phyloP scores from a whole-genome alignment of 1,284 basidiomycete species.

The Trichosporon sp. region DNA sequence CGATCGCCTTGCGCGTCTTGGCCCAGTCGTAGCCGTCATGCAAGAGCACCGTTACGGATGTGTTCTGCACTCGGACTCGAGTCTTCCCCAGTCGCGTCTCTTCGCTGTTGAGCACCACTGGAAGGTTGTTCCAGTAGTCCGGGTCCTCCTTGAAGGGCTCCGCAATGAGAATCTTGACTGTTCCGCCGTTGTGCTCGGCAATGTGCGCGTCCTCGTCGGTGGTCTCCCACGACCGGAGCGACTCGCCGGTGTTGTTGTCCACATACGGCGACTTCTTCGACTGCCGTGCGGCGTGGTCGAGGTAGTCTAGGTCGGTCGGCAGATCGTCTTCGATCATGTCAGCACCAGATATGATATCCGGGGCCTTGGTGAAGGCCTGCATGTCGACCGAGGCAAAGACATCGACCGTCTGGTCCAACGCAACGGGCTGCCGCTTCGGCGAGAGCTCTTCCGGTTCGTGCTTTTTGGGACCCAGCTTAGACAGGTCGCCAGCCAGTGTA shows the following conservation, averaged over 20 bases:
- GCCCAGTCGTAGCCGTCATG: constrained; percentile 94
- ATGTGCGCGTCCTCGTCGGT: constrained; percentile 62
- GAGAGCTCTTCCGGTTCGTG: constrained; percentile 1
- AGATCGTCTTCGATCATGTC: constrained; percentile 91
- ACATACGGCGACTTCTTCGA: constrained; percentile 52
- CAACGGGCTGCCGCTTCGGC: constrained; percentile 5
- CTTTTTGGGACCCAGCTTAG: constrained; percentile 27
- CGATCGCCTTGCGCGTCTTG: constrained; percentile 76
- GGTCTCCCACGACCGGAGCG: constrained; percentile 40
- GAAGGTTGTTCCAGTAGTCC: constrained; percentile 65
- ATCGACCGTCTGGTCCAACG: constrained; percentile 37
- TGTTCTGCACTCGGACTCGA: constrained; percentile 58
- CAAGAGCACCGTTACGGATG: constrained; percentile 63
- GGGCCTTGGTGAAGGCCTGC: constrained; percentile 65
- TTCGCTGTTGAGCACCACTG: constrained; percentile 44
- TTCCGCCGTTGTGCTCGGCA: constrained; percentile 86
- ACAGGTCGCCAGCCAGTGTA: constrained; percentile 38
- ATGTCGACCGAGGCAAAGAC: constrained; percentile 73
- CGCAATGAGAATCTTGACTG: constrained; percentile 68
- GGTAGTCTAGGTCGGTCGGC: constrained; percentile 79
- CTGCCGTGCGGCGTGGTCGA: constrained; percentile 61
- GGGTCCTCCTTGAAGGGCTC: constrained; percentile 59
- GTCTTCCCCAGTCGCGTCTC: constrained; percentile 27
- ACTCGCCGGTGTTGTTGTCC: constrained; percentile 59
- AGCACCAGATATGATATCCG: constrained; percentile 62